A percentile compares a stretch with the other conserved stretches of the same genome.
phyloP scores from a whole-genome alignment of 495 filamentous ascomycete species.

The Aspergillus olivimuriae region DNA sequence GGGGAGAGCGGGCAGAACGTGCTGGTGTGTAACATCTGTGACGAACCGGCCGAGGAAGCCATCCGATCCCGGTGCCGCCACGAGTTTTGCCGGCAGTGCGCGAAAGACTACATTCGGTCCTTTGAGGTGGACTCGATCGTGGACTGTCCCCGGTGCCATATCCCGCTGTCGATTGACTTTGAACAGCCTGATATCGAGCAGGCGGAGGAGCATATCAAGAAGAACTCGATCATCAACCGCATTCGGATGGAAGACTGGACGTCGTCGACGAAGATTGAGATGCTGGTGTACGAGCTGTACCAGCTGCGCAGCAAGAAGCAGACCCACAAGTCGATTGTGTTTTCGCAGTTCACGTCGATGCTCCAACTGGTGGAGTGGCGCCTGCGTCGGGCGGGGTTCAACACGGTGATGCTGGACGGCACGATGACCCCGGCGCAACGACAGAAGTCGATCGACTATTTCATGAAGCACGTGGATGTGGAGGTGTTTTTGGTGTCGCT shows the following conservation, averaged over 20 bases:
- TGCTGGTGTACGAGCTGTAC: conserved; percentile 88
- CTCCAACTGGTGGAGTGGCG: conserved; percentile 87
- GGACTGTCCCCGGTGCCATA: conserved; percentile 90
- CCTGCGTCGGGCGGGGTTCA: conserved; percentile 87
- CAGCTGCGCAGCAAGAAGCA: conserved; percentile 81
- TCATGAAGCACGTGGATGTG: conserved; percentile 88
- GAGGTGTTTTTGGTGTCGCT: conserved; percentile 93
- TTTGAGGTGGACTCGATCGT: conserved; percentile 55
- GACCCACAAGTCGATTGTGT: conserved; percentile 81
- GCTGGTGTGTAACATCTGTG: conserved; percentile 86
- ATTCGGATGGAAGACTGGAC: conserved; percentile 98
- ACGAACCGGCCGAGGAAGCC: conserved; percentile 90
- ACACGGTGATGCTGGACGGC: conserved; percentile 94
- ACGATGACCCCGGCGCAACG: conserved; percentile 91
- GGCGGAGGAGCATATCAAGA: conserved; percentile 76
- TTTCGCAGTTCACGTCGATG: conserved; percentile 69
- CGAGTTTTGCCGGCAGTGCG: conserved; percentile 90
- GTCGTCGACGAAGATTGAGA: conserved; percentile 95
- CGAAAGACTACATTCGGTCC: conserved; percentile 72
- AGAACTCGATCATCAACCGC: conserved; percentile 91
- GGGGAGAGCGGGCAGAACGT: conserved; percentile 81
- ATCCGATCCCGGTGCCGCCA: conserved; percentile 88
- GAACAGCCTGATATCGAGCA: conserved; percentile 92
- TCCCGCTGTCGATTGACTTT: conserved; percentile 79
- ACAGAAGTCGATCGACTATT: conserved; percentile 85